phyloP scores from a whole-genome alignment of 306 rosid species.

The Vigna nakashimae region DNA sequence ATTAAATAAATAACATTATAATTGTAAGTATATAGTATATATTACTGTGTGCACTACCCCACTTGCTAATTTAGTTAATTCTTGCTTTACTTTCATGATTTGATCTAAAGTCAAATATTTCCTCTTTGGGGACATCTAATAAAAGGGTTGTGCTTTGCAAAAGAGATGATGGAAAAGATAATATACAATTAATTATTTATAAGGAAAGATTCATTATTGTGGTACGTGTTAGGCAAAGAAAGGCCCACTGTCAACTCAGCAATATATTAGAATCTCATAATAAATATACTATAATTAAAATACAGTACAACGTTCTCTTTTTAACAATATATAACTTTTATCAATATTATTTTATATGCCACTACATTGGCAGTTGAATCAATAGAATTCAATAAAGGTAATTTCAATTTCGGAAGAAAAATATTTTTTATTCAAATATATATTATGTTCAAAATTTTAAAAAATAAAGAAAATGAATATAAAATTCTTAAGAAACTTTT shows the following conservation, averaged over 20 bases:
- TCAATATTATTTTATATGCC: background rate
- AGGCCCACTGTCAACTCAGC: conserved; percentile 32
- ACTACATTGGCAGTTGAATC: background rate
- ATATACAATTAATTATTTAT: background rate
- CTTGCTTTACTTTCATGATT: conserved; percentile 29
- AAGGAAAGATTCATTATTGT: conserved; percentile 5
- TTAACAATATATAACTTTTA: background rate
- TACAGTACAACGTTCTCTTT: background rate
- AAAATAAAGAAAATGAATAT: too few species aligned
- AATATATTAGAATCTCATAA: conserved; percentile 4
- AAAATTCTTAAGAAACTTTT: too few species aligned
- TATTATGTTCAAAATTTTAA: too few species aligned
- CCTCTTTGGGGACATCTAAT: conserved; percentile 27
- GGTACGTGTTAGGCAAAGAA: background rate
- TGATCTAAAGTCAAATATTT: conserved; percentile 39
- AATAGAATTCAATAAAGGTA: too few species aligned
- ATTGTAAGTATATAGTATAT: too few species aligned
- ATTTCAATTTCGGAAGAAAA: too few species aligned
- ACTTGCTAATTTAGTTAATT: conserved; percentile 12
- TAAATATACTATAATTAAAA: background rate
- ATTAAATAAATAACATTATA: background rate
- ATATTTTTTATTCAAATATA: too few species aligned
- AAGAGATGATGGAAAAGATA: background rate
- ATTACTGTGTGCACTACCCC: conserved; percentile 4
- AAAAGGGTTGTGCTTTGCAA: conserved; percentile 28